Evolutionary conservation across 352 stramenopile genomes (phyloP).

Genomic region (Thalassiosira gravida): DNA sequence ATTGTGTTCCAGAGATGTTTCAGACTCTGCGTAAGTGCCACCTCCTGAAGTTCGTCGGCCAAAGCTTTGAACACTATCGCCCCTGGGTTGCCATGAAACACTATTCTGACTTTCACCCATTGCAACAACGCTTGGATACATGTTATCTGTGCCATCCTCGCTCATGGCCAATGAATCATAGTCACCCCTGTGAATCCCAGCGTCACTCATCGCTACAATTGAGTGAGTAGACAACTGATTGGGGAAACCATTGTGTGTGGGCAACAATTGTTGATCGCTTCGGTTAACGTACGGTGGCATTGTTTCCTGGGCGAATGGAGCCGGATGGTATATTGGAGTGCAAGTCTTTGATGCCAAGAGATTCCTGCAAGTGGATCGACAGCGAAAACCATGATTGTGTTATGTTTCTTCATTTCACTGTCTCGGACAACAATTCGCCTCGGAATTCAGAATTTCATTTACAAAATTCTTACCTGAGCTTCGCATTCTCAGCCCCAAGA

Average conservation of each 20-base stretch:
- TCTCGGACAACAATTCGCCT: too few relatives aligned
- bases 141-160: constrained; percentile 71
- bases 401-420: too few relatives aligned
- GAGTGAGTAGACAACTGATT: constrained; percentile 31
- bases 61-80: constrained; percentile 47
- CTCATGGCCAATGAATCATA: constrained; percentile 69
- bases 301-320: constrained; percentile 53
- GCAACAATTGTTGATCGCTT: constrained; percentile 41
- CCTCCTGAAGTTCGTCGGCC: constrained; percentile 53
- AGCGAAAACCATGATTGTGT: too few relatives aligned
- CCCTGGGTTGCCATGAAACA: constrained; percentile 43
- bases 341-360: constrained; percentile 71
- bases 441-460: too few relatives aligned
- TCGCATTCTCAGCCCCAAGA: constrained; percentile 79
- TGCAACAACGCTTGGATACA: constrained; percentile 51
- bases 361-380: too few relatives aligned
- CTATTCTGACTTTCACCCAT: constrained; percentile 38
- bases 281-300: constrained; percentile 55
- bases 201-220: constrained; percentile 82
- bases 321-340: constrained; percentile 45
- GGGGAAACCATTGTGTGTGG: constrained; percentile 30
- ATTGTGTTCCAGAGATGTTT: constrained; percentile 71
- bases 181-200: constrained; percentile 68
- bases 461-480: too few relatives aligned
- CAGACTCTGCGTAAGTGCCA: constrained; percentile 66